Base-by-base conservation (phyloP, 352 stramenopile species). In the Globisporangium nagaii region DNA sequence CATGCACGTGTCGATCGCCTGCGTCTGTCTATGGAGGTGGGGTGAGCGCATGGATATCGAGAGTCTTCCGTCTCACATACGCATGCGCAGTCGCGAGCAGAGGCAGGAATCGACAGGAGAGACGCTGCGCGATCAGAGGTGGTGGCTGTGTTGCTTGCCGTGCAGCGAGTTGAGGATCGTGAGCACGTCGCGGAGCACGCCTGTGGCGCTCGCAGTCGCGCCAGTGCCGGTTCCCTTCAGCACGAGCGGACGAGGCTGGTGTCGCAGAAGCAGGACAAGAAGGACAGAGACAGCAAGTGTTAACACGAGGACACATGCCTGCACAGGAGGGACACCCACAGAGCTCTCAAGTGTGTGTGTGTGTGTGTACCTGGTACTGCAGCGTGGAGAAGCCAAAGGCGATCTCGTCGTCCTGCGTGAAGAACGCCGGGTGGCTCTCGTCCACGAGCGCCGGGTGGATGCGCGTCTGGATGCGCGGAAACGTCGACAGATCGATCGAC, bases 91-190 rank as follows among this genome's bases (percentile, higher is more conserved):
- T 12, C 17, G 37, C 2, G 10, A 43, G 37, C 37, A 43, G 37
- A 43, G 37, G 37, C 37, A 43, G 37, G 37, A 43, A 43, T 43
- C 11, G 37, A 27, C 3, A 13, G n/a, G 37, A 25, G 25, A 43
- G 19, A 28, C 15, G 7, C 27, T 15, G 39, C 19, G 12, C 17
- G 9, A 3, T 45, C 3, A 22, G 36, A 22, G 39, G 37, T 25
- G 20, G 15, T 44, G 39, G 19, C 20, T 45, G 39, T 22, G 39
- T 45, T 75, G 71, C 46, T 77, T 83, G 49, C 79, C 76, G 31
- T 87, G 73, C 8, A 93, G 64, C 40, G 69, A 77, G 61, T 80
- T 78, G 44, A 87, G 58, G 53, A 92, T 90, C 12, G 75, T 89
- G 52, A 90, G 66, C 17, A 90, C 69, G 39, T 93, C 82, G 32